A percentile compares a stretch with the other conserved stretches of the same genome.
Evolutionary conservation across 2,329 filamentous ascomycete genomes (phyloP).

Genomic region (Colletotrichum sp.): DNA sequence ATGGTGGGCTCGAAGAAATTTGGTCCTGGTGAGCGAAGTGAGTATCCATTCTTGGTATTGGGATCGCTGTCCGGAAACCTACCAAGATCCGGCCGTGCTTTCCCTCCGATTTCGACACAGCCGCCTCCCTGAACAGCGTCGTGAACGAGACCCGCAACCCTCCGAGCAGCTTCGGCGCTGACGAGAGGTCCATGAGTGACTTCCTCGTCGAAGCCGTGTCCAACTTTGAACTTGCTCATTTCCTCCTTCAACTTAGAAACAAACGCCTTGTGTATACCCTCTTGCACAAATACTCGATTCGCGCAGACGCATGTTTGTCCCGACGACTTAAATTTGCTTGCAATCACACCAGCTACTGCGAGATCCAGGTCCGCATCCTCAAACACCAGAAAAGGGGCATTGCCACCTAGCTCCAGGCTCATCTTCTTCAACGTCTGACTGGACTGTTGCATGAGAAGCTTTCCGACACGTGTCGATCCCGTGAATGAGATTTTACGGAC

Average conservation of each 20-base stretch:
- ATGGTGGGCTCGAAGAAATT: conserved; percentile 95
- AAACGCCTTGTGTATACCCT: conserved; percentile 79
- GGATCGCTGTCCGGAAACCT: conserved; percentile 23
- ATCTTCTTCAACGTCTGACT: conserved; percentile 81
- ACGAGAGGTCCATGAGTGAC: conserved; percentile 85
- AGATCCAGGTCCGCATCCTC: conserved; percentile 89
- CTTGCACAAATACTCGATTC: conserved; percentile 83
- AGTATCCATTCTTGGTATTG: conserved; percentile 58
- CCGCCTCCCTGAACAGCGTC: conserved; percentile 82
- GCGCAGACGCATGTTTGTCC: conserved; percentile 96
- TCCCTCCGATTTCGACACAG: conserved; percentile 74
- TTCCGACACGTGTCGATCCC: conserved; percentile 73
- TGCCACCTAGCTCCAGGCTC: conserved; percentile 91
- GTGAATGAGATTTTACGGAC: conserved; percentile 95
- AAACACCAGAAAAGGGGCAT: conserved; percentile 96
- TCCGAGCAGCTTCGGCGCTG: conserved; percentile 79
- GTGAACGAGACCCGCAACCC: conserved; percentile 80
- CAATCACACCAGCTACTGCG: conserved; percentile 82
- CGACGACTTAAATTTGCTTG: conserved; percentile 90
- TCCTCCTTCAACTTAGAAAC: conserved; percentile 71
- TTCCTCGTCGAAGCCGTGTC: conserved; percentile 72
- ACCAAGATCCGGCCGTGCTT: conserved; percentile 67
- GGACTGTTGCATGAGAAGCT: conserved; percentile 87
- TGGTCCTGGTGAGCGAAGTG: conserved; percentile 63
- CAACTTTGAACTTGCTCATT: conserved; percentile 77